These are phyloP conservation scores for Tetracentron sinense DNA, from an alignment of 164 flowering plant species.

Conservation along the genomic window DNA sequence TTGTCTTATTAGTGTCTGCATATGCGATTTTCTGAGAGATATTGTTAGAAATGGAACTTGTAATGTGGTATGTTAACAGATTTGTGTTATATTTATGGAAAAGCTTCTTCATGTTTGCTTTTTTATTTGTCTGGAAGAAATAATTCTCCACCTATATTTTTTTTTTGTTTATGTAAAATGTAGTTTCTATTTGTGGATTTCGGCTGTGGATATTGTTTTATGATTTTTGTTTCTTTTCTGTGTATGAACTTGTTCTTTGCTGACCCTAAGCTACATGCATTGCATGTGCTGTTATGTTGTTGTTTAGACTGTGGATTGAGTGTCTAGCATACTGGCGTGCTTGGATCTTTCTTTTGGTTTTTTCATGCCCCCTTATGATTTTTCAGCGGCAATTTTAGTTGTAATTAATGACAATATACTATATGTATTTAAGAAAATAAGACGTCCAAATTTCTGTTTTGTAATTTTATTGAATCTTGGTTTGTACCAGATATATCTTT, in stretches of 20 bases:
- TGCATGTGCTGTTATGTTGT: background rate
- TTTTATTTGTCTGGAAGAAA: too few species aligned
- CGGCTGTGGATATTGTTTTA: background rate
- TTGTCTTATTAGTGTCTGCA: constrained; percentile 2
- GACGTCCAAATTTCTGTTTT: too few species aligned
- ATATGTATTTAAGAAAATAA: too few species aligned
- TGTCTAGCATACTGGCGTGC: too few species aligned
- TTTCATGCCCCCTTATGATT: too few species aligned
- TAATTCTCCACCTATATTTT: background rate
- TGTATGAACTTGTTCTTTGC: background rate
- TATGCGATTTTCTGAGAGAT: constrained; percentile 1
- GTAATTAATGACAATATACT: too few species aligned
- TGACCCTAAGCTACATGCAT: background rate
- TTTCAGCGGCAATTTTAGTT: too few species aligned
- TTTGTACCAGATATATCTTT: too few species aligned
- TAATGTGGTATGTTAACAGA: constrained; percentile 3
- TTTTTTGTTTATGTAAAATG: background rate
- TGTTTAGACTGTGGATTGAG: too few species aligned
- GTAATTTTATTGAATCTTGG: too few species aligned
- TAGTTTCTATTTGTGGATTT: background rate
- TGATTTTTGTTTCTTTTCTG: background rate
- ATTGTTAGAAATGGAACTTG: background rate
- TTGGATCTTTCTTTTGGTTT: too few species aligned
- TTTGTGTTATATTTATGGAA: background rate
- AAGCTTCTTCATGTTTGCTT: too few species aligned